These are phyloP conservation scores for Aspergillus egyptiacus DNA, from an alignment of 495 filamentous ascomycete genomes.

Conservation along the genomic window DNA sequence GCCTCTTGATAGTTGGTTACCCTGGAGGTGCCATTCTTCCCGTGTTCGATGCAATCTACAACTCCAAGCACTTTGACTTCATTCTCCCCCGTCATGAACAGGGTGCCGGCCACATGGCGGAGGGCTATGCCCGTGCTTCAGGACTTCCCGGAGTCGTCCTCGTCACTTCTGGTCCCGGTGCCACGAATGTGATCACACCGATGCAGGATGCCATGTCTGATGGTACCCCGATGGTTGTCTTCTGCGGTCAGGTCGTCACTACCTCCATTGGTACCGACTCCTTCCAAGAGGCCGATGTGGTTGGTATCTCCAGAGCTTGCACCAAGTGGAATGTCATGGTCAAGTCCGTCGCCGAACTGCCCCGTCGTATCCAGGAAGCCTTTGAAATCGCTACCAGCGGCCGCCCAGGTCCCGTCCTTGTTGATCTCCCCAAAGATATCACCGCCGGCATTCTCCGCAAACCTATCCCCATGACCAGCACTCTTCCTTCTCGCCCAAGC, in stretches of 20 bases:
- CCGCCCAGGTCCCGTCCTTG: constrained; percentile 55
- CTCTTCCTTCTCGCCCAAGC: constrained; percentile 48
- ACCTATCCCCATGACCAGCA: constrained; percentile 49
- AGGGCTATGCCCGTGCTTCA: constrained; percentile 56
- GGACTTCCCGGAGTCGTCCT: constrained; percentile 57
- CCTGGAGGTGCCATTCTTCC: constrained; percentile 46
- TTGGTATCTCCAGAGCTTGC: constrained; percentile 56
- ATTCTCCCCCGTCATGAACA: constrained; percentile 58
- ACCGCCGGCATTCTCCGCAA: constrained; percentile 46
- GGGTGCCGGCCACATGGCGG: constrained; percentile 62
- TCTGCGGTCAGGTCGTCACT: constrained; percentile 55
- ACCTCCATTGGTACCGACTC: constrained; percentile 52
- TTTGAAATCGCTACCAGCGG: constrained; percentile 58
- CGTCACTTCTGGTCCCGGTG: constrained; percentile 60
- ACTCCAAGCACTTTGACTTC: constrained; percentile 56
- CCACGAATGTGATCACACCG: constrained; percentile 57
- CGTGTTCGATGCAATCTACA: constrained; percentile 59
- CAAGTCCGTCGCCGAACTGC: constrained; percentile 54
- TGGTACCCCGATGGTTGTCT: constrained; percentile 58
- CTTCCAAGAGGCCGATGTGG: constrained; percentile 61
- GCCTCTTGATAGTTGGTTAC: constrained; percentile 32
- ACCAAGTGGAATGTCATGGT: constrained; percentile 65
- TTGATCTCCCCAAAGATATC: constrained; percentile 58
- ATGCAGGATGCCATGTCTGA: constrained; percentile 59
- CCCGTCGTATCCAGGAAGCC: constrained; percentile 54